Evolutionary conservation across 805 yeast genomes (phyloP), one percentile per base, ranked within the genome.

Genomic region (Candida nonsorbophila): DNA sequence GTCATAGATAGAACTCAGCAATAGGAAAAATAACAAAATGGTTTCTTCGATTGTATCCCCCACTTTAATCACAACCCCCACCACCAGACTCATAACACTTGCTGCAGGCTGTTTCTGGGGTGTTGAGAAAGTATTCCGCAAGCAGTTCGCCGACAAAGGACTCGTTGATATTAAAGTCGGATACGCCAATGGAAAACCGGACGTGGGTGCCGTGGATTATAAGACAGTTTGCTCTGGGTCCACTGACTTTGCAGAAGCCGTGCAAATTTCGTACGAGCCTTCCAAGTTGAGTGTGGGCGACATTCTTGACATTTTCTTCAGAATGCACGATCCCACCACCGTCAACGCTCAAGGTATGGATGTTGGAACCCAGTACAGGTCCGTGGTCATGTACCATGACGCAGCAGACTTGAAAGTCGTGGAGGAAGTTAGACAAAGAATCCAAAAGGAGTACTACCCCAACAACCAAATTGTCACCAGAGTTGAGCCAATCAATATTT

Each of bases 281-380:
- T 40, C 67, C 3, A 41, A 54, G n/a, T 67, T 84, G 2, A 37
- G 73, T 3, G 67, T 77, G 45, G 71, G 58, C 32, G 84, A 81
- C 16, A 58, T 90, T 25, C 57, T 85, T 24, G 88, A 80, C 32
- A 84, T 88, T 43, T 92, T 90, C 65, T 88, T 86, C 64, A 69
- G 81, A 46, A 85, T 86, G 53, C 98, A 90, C 54, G 97, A 92
- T 56, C 97, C 98, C 27, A 92, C 97, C 2, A 79, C 87, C 2
- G 37, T 69, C 30, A 77, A 88, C 47, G 49, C 72, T 2, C 97
- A 92, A 56, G 98, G 98, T 3, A 83, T 84, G 12, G 97, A 90
- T 49, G 44, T 46, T 6, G 98, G 98, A 7, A 75, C 90, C 1
- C 97, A 92, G 55, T 90, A 90, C 62, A 73, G 97, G 46, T 79